Evolutionary conservation across 106 monocot species (phyloP), one percentile per base, ranked within the genome.

Genomic region (Xerophyta viscosa): DNA sequence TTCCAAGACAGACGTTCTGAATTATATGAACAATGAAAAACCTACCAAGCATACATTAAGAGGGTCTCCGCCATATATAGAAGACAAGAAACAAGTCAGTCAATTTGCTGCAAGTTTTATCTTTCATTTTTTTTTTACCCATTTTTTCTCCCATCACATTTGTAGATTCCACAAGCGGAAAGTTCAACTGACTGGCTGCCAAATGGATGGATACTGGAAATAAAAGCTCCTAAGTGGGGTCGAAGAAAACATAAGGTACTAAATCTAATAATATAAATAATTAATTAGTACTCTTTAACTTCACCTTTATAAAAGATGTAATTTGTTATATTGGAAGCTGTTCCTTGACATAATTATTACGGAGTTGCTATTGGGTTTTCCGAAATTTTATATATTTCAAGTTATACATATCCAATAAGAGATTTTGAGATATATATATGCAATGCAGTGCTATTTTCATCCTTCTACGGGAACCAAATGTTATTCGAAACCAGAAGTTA

Each of bases 181-280:
- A 24, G 57, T 57, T 51, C 57, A 21, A 49, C 29, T 29, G 29
- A 27, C 27, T 74, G 73, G 73, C 50, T 66, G 53, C 73, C 73
- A 15, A 13, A 24, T 50, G 67, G 67, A 50, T 74, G 74, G 74
- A 49, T 68, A 24, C 12, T 68, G 57, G 67, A 68, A 46, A 51
- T 68, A 21, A 74, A 46, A 63, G 18, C 21, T 50, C 56, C 21
- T 56, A n/a, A 11, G 6, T 50, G 50, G 42, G 57, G 57, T 7
- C 23, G 24, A 52, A n/a, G 58, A 13, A 51, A n/a, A 3, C 63
- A 58, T 42, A 63, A 68, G 74, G 74, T 74, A 67, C 2, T 8
- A 28, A 4, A n/a, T 11, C 2, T 51, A 2, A 48, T 7, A 48
- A 20, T 24, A 8, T 0, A 9, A 2, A 10, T 3, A 23, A 24